Base-by-base conservation (phyloP, 2,329 filamentous ascomycete genomes). In the Cytospora piceae region DNA sequence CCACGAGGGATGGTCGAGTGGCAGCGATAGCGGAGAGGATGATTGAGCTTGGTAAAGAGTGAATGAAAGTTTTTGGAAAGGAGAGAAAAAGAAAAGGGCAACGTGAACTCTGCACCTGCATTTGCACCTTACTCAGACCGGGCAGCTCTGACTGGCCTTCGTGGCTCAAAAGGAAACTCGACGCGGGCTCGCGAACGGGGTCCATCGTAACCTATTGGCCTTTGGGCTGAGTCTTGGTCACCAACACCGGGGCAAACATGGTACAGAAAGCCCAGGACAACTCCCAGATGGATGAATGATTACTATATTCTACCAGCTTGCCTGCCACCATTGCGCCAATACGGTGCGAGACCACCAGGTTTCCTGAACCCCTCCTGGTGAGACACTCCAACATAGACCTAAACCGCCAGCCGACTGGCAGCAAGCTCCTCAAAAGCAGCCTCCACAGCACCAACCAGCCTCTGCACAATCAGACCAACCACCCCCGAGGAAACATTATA, bases 1-100 rank as follows among this genome's bases (percentile, higher is more conserved):
- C 75, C 88, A 92, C 71, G 92, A 95, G 68, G 93, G 93, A 1
- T 97, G 92, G 91, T 88, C 87, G 15, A 93, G 90, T 72, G 92
- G 88, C 29, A 90, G 87, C 65, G 90, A 92, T 71, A 83, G 87
- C 11, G 89, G 87, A 24, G 88, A 92, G 65, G 89, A 92, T 59
- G 81, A 85, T 9, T 75, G 54, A 68, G 11, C 4, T 24, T 27
- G 24, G 31, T 17, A 2, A 11, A 24, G 2, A 37, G 29, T 20
- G 20, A 20, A 17, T 31, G 3, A 14, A 20, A 14, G 17, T 1
- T n/a, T 2, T 49, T 14, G 9, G 46, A 22, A 24, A 24, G 8
- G 7, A 49, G 12, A n/a, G 4, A 4, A 14, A 20, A 49, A 24
- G n/a, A 11, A 24, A 7, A 49, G 12, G n/a, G 7, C 22, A 20